Evolutionary conservation across 495 filamentous ascomycete species (phyloP).

Genomic region (Penicillium nucicola): DNA sequence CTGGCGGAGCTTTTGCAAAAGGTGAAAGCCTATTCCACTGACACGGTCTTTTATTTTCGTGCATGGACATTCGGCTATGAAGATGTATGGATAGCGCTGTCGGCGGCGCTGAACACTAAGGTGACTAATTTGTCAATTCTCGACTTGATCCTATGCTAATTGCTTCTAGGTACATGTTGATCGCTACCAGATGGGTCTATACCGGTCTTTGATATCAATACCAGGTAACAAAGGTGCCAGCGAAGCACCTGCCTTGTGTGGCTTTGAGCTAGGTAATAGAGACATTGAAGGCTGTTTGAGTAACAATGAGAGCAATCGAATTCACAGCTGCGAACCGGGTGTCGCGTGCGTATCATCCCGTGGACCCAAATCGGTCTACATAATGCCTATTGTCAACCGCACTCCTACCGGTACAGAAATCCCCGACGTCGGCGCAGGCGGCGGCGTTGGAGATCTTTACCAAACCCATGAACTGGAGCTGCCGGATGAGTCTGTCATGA

Average conservation of each 20-base stretch:
- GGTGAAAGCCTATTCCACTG: slow-evolving; percentile 62
- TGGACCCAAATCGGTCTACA: slow-evolving; percentile 62
- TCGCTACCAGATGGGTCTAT: slow-evolving; percentile 72
- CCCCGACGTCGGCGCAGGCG: slow-evolving; percentile 72
- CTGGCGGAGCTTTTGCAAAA: slow-evolving; percentile 70
- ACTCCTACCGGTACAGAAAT: slow-evolving; percentile 56
- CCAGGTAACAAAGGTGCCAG: slow-evolving; percentile 29
- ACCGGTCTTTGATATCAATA: slow-evolving; percentile 56
- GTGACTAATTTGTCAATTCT: slow-evolving; percentile 32
- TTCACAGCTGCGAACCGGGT: slow-evolving; percentile 86
- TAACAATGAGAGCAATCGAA: slow-evolving; percentile 53
- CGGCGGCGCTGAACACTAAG: slow-evolving; percentile 62
- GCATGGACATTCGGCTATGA: slow-evolving; percentile 95
- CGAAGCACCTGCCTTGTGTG: slow-evolving; percentile 67
- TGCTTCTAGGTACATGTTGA: slow-evolving; percentile 71
- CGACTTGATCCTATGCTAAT: slow-evolving; percentile 5
- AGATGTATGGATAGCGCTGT: slow-evolving; percentile 85
- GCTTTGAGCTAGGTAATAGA: slow-evolving; percentile 73
- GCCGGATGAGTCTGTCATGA: slow-evolving; percentile 40
- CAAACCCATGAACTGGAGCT: slow-evolving; percentile 63
- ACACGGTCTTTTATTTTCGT: slow-evolving; percentile 80
- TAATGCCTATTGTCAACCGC: slow-evolving; percentile 70
- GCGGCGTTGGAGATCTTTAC: slow-evolving; percentile 72
- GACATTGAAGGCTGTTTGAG: slow-evolving; percentile 70
- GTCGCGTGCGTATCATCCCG: slow-evolving; percentile 55